Conservation (phyloP, 2,329 filamentous ascomycete genomes). For the Penicillium thymicola region DNA sequence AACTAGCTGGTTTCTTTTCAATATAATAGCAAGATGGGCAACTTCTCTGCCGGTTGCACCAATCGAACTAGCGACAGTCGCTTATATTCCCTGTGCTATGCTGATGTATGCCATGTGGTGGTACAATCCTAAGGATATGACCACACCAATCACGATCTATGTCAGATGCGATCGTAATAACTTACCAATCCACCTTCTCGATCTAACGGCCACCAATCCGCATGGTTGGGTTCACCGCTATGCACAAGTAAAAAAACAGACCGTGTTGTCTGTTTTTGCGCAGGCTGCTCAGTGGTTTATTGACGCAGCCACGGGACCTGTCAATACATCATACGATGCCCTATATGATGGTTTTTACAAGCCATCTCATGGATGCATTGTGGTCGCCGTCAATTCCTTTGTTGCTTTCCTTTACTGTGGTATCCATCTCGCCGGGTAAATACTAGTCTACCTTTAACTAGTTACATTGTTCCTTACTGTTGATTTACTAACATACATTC, state of each 20-base stretch:
- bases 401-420: background rate
- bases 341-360: background rate
- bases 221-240: background rate
- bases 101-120: background rate
- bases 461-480: background rate
- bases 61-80: too few species aligned
- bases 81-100: background rate
- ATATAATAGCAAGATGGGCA: constrained; percentile 11
- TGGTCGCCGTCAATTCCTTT: background rate
- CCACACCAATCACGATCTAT: background rate
- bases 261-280: background rate
- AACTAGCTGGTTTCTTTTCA: constrained; percentile 8
- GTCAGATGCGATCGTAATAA: background rate
- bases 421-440: background rate
- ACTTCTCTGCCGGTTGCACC: too few species aligned
- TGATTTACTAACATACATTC: background rate
- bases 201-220: background rate
- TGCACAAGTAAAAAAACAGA: background rate
- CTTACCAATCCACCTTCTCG: background rate
- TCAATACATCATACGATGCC: fast-evolving
- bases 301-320: background rate
- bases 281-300: background rate
- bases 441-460: background rate
- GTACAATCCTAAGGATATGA: background rate
- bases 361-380: background rate